These are phyloP conservation scores for Hypericum androsaemum DNA, from an alignment of 345 rosid genomes.

Conservation along the genomic window DNA sequence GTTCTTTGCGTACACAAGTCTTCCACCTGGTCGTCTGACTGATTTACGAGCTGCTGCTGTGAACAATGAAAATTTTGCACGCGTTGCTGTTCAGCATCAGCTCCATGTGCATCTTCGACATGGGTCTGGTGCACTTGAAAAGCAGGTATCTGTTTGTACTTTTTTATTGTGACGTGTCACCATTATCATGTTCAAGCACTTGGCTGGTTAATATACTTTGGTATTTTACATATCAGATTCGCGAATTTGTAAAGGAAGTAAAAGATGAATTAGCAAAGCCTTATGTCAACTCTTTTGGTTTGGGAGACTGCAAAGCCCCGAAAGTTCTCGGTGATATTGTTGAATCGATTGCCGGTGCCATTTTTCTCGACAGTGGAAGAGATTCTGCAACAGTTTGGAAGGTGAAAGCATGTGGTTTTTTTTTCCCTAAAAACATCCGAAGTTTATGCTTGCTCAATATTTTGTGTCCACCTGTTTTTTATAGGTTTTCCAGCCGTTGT, in stretches of 20 bases:
- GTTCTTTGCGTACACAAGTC: constrained; percentile 81
- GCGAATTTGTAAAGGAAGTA: constrained; percentile 90
- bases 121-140: constrained; percentile 95
- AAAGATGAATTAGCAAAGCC: constrained; percentile 70
- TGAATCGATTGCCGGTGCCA: constrained; percentile 95
- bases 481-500: constrained; percentile 87
- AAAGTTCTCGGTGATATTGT: constrained; percentile 97
- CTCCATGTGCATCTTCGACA: constrained; percentile 86
- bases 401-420: constrained; percentile 34
- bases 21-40: constrained; percentile 95
- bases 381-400: constrained; percentile 81
- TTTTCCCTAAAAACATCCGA: neutral
- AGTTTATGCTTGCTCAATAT: too few species aligned
- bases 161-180: too few species aligned
- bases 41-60: constrained; percentile 99
- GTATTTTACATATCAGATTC: constrained; percentile 42
- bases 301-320: constrained; percentile 99
- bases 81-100: constrained; percentile 91
- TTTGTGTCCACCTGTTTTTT: neutral
- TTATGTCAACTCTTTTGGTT: constrained; percentile 89
- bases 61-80: constrained; percentile 95
- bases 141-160: constrained; percentile 50
- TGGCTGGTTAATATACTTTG: constrained; percentile 12
- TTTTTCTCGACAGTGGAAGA: constrained; percentile 75
- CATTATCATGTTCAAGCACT: neutral